Evolutionary conservation across 352 stramenopile species (phyloP).

Genomic region (Lagenidium giganteum): DNA sequence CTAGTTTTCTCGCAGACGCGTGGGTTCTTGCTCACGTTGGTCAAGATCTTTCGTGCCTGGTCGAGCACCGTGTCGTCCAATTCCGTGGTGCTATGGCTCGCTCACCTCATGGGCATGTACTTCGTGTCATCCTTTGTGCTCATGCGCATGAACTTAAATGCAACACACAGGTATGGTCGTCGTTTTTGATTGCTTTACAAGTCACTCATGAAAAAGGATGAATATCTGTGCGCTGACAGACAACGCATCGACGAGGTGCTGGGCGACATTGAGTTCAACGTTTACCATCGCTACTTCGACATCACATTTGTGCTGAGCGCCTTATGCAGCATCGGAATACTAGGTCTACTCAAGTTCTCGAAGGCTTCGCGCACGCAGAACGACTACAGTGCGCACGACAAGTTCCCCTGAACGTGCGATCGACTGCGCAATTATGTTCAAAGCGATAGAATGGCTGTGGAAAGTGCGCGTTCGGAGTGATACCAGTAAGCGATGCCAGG

Average conservation of each 20-base stretch:
- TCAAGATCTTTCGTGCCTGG: slow-evolving; percentile 66
- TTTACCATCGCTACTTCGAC: slow-evolving; percentile 71
- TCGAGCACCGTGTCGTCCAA: slow-evolving; percentile 71
- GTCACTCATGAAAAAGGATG: too few relatives aligned
- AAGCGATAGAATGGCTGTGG: too few relatives aligned
- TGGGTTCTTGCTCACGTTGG: slow-evolving; percentile 55
- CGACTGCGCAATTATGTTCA: too few relatives aligned
- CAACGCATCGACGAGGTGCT: slow-evolving; percentile 65
- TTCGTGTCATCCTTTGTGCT: slow-evolving; percentile 75
- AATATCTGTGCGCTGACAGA: slow-evolving; percentile 18
- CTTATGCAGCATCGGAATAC: slow-evolving; percentile 36
- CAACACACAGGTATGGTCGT: slow-evolving; percentile 50
- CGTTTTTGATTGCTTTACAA: too few relatives aligned
- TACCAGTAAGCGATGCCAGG: too few relatives aligned
- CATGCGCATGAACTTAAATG: slow-evolving; percentile 73
- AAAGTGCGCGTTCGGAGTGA: too few relatives aligned
- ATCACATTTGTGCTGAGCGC: slow-evolving; percentile 71
- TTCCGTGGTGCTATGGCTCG: slow-evolving; percentile 64
- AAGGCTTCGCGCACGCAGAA: slow-evolving; percentile 57
- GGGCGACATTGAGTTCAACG: slow-evolving; percentile 64
- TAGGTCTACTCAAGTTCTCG: slow-evolving; percentile 55
- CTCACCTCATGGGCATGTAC: slow-evolving; percentile 76
- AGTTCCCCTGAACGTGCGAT: too few relatives aligned
- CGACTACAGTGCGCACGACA: slow-evolving; percentile 57
- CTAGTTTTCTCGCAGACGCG: slow-evolving; percentile 72